Conservation (phyloP, 176 grass and related monocot genomes). For the Aegilops speltoides region DNA sequence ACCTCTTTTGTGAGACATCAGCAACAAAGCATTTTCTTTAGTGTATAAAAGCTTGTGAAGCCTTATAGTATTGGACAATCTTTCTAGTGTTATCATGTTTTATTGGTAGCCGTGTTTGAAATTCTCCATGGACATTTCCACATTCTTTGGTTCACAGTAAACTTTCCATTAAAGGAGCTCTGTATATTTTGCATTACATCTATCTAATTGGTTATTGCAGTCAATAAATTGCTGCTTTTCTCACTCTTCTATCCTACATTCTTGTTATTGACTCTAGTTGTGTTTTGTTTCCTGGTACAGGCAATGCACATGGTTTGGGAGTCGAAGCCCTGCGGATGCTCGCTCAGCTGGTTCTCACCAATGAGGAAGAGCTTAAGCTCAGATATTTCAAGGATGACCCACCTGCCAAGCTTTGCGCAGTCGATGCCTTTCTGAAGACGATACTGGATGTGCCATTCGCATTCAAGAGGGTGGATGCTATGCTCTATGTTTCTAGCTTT, state of each 20-base stretch:
- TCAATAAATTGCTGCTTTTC: background rate
- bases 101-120: background rate
- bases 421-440: constrained; percentile 72
- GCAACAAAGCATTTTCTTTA: background rate
- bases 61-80: background rate
- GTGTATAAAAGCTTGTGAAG: background rate
- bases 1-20: background rate
- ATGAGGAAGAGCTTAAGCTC: constrained; percentile 84
- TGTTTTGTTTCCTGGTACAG: constrained; percentile 25
- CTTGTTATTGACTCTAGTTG: background rate
- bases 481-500: constrained; percentile 82
- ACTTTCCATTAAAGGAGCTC: background rate
- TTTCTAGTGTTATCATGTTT: background rate
- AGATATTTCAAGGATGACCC: constrained; percentile 68
- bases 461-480: constrained; percentile 79
- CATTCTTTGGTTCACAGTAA: background rate
- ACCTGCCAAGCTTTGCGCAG: constrained; percentile 44
- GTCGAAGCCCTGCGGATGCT: constrained; percentile 62
- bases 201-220: background rate
- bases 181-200: background rate
- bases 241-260: background rate
- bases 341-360: constrained; percentile 54
- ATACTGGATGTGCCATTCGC: constrained; percentile 75
- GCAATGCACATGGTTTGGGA: constrained; percentile 67
- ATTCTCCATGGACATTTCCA: background rate